Base-by-base conservation (phyloP, 805 yeast species). In the Torulaspora indica region DNA sequence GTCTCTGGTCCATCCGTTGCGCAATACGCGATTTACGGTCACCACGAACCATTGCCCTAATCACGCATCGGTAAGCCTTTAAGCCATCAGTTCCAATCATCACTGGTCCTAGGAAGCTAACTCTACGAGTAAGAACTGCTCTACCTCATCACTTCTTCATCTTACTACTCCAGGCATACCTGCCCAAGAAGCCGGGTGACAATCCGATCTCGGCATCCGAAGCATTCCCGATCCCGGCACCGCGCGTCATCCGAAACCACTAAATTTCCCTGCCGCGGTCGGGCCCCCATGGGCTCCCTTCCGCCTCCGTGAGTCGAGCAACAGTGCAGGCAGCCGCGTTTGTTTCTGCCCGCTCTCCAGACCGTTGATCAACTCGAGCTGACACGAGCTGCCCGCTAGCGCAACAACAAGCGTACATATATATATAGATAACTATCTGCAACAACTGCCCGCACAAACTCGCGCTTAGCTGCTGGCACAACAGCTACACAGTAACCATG, bases 31-130 rank as follows among this genome's bases (percentile, higher is more conserved):
- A 47, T 23, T 56, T 48, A 17, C 52, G 53, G 39, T 52, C 54
- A 24, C 52, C 36, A 23, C 54, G 54, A 2, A 59, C 60, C 25
- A 57, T 31, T 8, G 60, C 43, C 37, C 51, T 57, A 3, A 60
- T 28, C 14, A 60, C 36, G 6, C 51, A 33, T 34, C 51, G 57
- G 32, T 59, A 60, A 4, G 51, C 33, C 8, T 33, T 24, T 13
- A 55, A 22, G 12, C 44, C 34, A 9, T 47, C 32, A 3, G 17
- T 13, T 9, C 17, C 27, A 17, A 34, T 30, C 42, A 38, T 38
- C 22, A 20, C 22, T 5, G 22, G 22, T 20, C 22, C 22, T 5
- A 20, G 5, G 5, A 20, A 4, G 5, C 22, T 4, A 4, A 20
- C 22, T 20, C 5, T 20, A 20, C 22, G 5, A n/a, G n/a, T n/a